phyloP scores from a whole-genome alignment of 257 asterid genomes.

The Knoxia roxburghii region DNA sequence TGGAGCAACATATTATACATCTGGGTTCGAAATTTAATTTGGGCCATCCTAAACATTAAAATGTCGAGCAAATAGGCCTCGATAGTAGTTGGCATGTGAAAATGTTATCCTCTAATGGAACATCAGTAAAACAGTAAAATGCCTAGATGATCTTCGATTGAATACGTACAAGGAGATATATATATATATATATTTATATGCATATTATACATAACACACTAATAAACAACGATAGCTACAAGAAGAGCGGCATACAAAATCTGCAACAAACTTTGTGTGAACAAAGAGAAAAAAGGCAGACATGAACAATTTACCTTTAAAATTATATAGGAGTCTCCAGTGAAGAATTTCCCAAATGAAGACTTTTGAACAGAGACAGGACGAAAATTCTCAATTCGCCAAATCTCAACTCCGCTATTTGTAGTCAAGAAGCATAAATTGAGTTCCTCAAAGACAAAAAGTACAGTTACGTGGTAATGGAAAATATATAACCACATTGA shows the following conservation, averaged over 20 bases:
- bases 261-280: not conserved
- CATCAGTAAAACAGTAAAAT: not conserved
- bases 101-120: not conserved
- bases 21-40: not conserved
- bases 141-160: not conserved
- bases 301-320: constrained; percentile 54
- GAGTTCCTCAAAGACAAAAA: constrained; percentile 13
- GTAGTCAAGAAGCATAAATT: constrained; percentile 49
- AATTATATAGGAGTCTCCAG: constrained; percentile 80
- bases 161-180: not conserved
- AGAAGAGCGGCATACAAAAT: not conserved
- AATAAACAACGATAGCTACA: not conserved
- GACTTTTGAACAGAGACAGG: constrained; percentile 68
- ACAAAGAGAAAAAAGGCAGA: not conserved
- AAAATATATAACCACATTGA: not conserved
- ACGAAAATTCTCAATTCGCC: constrained; percentile 81
- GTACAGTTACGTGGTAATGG: not conserved
- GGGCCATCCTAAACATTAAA: not conserved
- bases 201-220: too few species aligned
- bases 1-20: not conserved
- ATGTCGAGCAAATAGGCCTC: not conserved
- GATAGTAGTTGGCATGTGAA: not conserved
- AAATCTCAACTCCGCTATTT: constrained; percentile 78
- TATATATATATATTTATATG: not conserved
- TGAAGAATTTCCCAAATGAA: constrained; percentile 71